Evolutionary conservation across 192 early-diverging fungal genomes (phyloP), one percentile per base, ranked within the genome.

Genomic region (Podochytrium sp.): DNA sequence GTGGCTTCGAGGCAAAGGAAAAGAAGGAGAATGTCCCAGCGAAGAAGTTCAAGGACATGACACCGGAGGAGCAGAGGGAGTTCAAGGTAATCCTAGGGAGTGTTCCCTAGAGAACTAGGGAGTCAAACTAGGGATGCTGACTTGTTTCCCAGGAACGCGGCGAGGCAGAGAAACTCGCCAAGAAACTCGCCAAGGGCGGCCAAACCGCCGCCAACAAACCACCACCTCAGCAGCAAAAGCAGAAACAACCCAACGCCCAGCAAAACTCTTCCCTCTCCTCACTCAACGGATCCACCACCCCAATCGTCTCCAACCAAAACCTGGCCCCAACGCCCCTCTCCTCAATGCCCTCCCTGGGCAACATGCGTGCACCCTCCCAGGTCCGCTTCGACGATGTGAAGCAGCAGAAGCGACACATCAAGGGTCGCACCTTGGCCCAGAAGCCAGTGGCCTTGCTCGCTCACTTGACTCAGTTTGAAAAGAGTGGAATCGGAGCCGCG

Each of bases 11-110:
- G 10, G 53, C 53, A 56, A 56, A 56, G 53, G 27, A 56, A 56
- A 25, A 10, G 52, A 10, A 55, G 52, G 52, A 55, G 25, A 55
- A 55, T 29, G 25, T 10, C 34, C 63, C 63, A 16, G 60, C 10
- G 34, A 71, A 71, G 40, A 71, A 71, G 69, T 71, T 75, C 51
- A 93, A 92, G 76, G 80, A 90, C 41, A 90, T 94, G 92, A 95
- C 93, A 29, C 96, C 95, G 69, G 93, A 93, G 30, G 94, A 98
- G 84, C 87, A 94, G 59, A 87, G 94, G 34, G 95, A 89, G 18
- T 64, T 92, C 60, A 94, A 97, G 77, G 93, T 83, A 47, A 20
- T 47, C 10, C 7, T 47, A 25, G 61, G 14, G 2, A n/a, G 2
- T 37, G 37, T 12, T 47, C 7, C 10, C 20, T 47, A 20, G 10